Evolutionary conservation across 2,329 filamentous ascomycete genomes (phyloP).

Genomic region (Fusarium sambucinum): DNA sequence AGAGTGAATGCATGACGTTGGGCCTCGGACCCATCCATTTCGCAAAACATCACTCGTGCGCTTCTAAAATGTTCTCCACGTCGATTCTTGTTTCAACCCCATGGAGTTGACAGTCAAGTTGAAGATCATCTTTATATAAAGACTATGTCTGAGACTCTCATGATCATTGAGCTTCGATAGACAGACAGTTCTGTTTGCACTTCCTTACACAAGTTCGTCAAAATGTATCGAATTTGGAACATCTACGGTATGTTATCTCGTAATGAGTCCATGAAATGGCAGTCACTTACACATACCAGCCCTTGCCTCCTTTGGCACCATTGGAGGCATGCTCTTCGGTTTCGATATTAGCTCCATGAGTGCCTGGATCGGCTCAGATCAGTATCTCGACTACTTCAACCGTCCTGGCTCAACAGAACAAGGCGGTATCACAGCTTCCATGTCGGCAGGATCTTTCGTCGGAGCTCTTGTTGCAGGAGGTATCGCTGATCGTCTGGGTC

Average conservation of each 20-base stretch:
- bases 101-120: background rate
- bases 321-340: conserved; percentile 61
- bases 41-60: conserved; percentile 43
- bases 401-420: conserved; percentile 59
- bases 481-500: conserved; percentile 61
- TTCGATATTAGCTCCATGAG: conserved; percentile 71
- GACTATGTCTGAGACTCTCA: background rate
- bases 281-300: conserved; percentile 43
- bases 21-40: conserved; percentile 36
- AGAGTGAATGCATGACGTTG: conserved; percentile 39
- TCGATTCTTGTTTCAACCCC: conserved; percentile 9
- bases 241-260: conserved; percentile 50
- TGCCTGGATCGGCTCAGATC: conserved; percentile 64
- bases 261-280: background rate
- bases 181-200: background rate
- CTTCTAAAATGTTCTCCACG: conserved; percentile 45
- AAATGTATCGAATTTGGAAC: conserved; percentile 55
- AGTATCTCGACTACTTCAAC: conserved; percentile 66
- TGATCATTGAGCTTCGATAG: background rate
- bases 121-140: conserved; percentile 35
- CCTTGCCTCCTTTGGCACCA: conserved; percentile 56
- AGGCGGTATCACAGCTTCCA: conserved; percentile 63
- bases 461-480: conserved; percentile 60
- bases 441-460: conserved; percentile 62
- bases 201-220: conserved; percentile 2